Conservation (phyloP, 2,329 filamentous ascomycete species). For the Aspergillus oerlinghausenensis region DNA sequence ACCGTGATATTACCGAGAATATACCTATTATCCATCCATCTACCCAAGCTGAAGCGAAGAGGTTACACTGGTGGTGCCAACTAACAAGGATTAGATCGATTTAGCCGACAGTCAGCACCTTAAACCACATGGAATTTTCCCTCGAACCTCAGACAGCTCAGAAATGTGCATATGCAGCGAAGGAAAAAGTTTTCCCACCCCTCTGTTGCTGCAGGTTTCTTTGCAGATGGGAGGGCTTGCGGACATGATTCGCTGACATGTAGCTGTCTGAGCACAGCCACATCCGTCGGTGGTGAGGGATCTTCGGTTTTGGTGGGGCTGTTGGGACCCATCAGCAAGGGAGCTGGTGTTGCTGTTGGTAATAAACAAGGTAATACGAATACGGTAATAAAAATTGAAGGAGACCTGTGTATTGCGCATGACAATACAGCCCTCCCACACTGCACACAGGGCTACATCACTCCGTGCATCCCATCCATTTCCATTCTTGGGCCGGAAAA, state of each 20-base stretch:
- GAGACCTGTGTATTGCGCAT: not conserved
- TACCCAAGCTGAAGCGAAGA: not conserved
- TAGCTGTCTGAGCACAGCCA: not conserved
- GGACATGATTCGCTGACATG: not conserved
- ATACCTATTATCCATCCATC: not conserved
- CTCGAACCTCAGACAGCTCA: not conserved
- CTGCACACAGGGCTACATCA: too few species aligned
- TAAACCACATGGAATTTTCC: constrained; percentile 3
- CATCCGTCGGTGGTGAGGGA: not conserved
- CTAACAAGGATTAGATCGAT: not conserved
- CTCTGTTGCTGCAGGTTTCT: not conserved
- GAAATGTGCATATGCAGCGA: constrained; percentile 3
- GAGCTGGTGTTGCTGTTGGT: not conserved
- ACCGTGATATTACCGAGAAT: not conserved
- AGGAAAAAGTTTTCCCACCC: constrained; percentile 1
- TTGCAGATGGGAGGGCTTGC: not conserved
- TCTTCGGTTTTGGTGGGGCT: not conserved
- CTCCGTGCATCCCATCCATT: too few species aligned
- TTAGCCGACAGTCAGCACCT: not conserved
- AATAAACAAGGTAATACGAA: not conserved
- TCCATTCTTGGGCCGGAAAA: not conserved
- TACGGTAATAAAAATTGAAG: not conserved
- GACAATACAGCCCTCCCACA: not conserved
- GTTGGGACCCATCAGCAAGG: not conserved
- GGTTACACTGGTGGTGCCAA: not conserved